phyloP scores from a whole-genome alignment of 73 alveolate genomes.

The Blepharisma stoltei region DNA sequence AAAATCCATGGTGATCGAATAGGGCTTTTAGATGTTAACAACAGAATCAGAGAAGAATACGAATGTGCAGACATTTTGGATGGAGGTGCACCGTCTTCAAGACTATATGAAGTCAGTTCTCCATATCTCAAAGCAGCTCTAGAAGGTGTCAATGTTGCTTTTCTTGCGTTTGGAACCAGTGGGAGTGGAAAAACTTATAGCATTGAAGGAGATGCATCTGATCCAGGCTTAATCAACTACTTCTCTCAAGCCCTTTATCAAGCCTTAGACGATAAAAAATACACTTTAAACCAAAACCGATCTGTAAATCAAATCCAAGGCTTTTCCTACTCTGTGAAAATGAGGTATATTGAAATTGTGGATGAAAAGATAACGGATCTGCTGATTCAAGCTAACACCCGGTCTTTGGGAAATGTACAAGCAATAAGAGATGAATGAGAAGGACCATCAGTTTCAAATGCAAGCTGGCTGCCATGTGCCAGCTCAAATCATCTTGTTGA shows the following conservation, averaged over 20 bases:
- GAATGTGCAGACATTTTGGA: constrained; percentile 55
- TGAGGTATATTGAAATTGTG: constrained; percentile 92
- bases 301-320: constrained; percentile 71
- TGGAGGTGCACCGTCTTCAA: constrained; percentile 53
- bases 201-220: constrained; percentile 91
- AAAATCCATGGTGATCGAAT: constrained; percentile 49
- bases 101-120: constrained; percentile 50
- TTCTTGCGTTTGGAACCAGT: constrained; percentile 94
- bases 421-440: constrained; percentile 92
- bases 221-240: constrained; percentile 89
- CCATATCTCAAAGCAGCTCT: constrained; percentile 55
- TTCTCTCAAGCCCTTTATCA: constrained; percentile 87
- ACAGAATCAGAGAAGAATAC: constrained; percentile 67
- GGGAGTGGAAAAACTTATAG: constrained; percentile 97
- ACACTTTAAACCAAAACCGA: constrained; percentile 58
- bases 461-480: constrained; percentile 88
- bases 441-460: constrained; percentile 91
- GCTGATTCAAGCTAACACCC: constrained; percentile 64
- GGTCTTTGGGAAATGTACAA: background rate
- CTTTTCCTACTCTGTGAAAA: constrained; percentile 84
- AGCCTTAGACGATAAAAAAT: constrained; percentile 88
- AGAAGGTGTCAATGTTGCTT: constrained; percentile 92
- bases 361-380: constrained; percentile 95
- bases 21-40: constrained; percentile 59
- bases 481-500: constrained; percentile 87